phyloP scores from a whole-genome alignment of 768 basidiomycete species.

The Agaricus blazei region DNA sequence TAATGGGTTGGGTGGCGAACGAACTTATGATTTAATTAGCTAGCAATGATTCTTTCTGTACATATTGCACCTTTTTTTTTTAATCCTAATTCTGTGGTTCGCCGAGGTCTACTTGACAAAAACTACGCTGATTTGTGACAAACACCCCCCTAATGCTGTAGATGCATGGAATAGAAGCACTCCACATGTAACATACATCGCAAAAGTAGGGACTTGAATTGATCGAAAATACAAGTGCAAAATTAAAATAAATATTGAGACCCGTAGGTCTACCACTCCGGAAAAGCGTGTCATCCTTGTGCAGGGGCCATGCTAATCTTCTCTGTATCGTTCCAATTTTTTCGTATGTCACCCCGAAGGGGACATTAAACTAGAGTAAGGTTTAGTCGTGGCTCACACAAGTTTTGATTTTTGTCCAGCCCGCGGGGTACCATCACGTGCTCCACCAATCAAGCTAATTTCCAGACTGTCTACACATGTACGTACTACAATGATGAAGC shows the following conservation, averaged over 20 bases:
- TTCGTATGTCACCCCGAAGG: constrained; percentile 93
- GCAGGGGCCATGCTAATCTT: constrained; percentile 99
- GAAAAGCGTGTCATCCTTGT: constrained; percentile 99
- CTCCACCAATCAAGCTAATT: no score
- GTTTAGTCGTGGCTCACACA: not conserved
- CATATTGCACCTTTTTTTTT: not conserved
- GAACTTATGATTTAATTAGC: not conserved
- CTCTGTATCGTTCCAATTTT: constrained; percentile 99
- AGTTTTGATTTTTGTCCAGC: constrained; percentile 26
- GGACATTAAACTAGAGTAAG: constrained; percentile 37
- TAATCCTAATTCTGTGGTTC: no score
- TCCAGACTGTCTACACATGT: no score
- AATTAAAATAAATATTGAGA: constrained; percentile 49
- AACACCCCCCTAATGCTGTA: no score
- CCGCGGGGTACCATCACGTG: constrained; percentile 16
- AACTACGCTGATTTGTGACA: no score
- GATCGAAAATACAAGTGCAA: not conserved
- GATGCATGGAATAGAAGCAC: no score
- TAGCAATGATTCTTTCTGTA: not conserved
- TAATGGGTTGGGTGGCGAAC: constrained; percentile 20
- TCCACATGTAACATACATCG: no score
- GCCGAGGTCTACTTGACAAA: no score
- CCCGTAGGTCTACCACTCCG: constrained; percentile 77
- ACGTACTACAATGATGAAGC: no score
- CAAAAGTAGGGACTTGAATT: no score